These are phyloP conservation scores for Eleusine indica DNA, from an alignment of 176 grass and related monocot genomes.

Conservation along the genomic window DNA sequence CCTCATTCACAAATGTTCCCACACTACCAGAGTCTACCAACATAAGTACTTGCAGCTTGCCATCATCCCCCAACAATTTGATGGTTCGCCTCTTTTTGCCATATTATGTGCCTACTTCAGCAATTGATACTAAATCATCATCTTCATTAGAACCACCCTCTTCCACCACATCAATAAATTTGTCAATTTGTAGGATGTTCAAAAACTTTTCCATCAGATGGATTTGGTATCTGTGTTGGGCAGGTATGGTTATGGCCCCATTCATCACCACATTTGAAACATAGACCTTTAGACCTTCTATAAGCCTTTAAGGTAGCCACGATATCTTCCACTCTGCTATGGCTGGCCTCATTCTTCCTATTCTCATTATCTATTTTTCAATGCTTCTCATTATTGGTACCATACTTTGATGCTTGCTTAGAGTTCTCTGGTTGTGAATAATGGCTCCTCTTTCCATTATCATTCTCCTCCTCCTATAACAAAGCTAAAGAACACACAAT, in stretches of 20 bases:
- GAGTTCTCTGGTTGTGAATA: neutral
- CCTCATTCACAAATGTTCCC: neutral
- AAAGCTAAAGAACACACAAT: neutral
- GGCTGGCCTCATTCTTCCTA: neutral
- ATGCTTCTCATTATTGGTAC: too few species aligned
- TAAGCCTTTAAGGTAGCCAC: neutral
- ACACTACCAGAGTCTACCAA: neutral
- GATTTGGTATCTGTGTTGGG: neutral
- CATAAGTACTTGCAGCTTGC: neutral
- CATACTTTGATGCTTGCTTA: neutral
- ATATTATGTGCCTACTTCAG: too few species aligned
- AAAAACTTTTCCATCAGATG: neutral
- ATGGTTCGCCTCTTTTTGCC: neutral
- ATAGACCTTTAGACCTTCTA: too few species aligned
- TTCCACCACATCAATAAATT: too few species aligned
- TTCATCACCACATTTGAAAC: too few species aligned
- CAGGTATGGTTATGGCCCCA: too few species aligned
- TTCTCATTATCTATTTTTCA: neutral
- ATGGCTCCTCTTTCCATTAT: neutral
- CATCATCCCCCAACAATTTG: neutral
- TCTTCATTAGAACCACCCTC: neutral
- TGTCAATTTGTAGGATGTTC: neutral
- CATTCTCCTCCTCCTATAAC: neutral
- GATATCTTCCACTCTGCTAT: neutral
- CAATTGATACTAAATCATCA: neutral